Evolutionary conservation across 805 yeast species (phyloP).

Genomic region (Hanseniaspora lachancei): DNA sequence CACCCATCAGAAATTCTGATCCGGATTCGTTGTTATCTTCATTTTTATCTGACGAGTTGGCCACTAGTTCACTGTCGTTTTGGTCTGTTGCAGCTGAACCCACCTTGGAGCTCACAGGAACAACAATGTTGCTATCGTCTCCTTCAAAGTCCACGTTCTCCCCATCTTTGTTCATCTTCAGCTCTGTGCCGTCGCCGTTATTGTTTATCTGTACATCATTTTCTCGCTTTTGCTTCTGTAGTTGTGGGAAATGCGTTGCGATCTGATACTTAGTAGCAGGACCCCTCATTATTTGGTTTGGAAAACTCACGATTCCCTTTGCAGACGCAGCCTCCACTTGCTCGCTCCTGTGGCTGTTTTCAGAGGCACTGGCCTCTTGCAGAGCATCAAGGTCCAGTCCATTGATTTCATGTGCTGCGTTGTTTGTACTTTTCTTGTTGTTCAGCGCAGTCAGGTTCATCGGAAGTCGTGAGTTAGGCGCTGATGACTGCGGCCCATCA

Average conservation of each 20-base stretch:
- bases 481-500: not conserved
- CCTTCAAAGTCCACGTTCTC: not conserved
- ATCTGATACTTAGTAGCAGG: not conserved
- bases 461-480: not conserved
- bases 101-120: constrained; percentile 2
- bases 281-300: not conserved
- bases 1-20: not conserved
- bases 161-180: constrained; percentile 1
- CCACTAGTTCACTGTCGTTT: not conserved
- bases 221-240: constrained; percentile 15
- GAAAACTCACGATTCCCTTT: not conserved
- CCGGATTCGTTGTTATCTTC: not conserved
- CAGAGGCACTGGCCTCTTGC: not conserved
- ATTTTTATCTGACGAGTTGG: not conserved
- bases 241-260: constrained; percentile 1
- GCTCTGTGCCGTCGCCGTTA: not conserved
- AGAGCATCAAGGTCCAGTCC: not conserved
- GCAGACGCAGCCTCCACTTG: not conserved
- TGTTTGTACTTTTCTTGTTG: not conserved
- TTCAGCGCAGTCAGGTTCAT: not conserved
- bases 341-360: not conserved
- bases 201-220: not conserved
- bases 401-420: not conserved
- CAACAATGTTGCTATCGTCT: not conserved
- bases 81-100: not conserved